Conservation (phyloP, 129 eudicot genomes). For the Escallonia rubra region DNA sequence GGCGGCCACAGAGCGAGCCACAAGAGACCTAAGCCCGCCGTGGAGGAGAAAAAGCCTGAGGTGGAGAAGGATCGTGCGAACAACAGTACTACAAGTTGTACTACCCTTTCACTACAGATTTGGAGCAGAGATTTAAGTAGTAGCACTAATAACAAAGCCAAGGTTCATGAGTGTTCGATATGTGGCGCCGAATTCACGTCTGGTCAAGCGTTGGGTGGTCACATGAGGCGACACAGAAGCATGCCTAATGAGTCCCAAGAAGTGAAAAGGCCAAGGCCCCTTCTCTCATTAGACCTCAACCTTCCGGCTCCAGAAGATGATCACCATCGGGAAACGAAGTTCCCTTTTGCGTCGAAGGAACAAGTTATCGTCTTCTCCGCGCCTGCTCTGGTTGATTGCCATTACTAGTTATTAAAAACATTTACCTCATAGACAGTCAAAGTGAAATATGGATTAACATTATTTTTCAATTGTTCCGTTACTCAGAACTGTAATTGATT, state of each 20-base stretch:
- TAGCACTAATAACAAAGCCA: conserved; percentile 23
- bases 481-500: conserved; percentile 17
- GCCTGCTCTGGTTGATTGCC: conserved; percentile 59
- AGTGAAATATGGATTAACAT: neutral
- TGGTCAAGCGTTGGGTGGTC: conserved; percentile 93
- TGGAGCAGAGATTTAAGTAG: conserved; percentile 8
- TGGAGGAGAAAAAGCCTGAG: conserved; percentile 17
- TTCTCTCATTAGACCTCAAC: conserved; percentile 54
- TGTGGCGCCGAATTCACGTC: conserved; percentile 81
- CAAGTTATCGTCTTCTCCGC: conserved; percentile 55
- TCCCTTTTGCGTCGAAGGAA: conserved; percentile 33
- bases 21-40: conserved; percentile 50
- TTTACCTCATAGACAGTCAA: neutral
- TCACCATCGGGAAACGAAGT: conserved; percentile 31
- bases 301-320: conserved; percentile 79
- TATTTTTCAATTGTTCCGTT: conserved; percentile 12
- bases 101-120: conserved; percentile 43
- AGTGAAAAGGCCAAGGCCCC: conserved; percentile 28
- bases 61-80: neutral
- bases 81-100: neutral
- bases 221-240: conserved; percentile 85
- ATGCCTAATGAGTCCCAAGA: conserved; percentile 31
- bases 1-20: conserved; percentile 97
- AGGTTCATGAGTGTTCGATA: conserved; percentile 77
- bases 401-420: conserved; percentile 22